A percentile compares a stretch with the other conserved stretches of the same genome.
Conservation (phyloP, 2,329 filamentous ascomycete genomes). For the Microdochium bolleyi region DNA sequence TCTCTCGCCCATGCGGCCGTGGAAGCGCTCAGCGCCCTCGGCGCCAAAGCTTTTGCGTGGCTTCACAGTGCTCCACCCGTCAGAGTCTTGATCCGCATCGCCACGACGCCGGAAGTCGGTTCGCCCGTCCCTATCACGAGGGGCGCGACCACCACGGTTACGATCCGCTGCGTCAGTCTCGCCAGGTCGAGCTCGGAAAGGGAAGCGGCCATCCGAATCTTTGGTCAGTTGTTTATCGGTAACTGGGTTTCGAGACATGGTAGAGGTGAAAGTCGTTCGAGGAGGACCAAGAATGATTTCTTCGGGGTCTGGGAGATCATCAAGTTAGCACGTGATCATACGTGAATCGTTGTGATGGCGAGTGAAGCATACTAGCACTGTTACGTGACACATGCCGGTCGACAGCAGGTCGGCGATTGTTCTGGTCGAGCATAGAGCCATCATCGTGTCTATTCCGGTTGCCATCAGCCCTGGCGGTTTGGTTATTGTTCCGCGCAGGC, state of each 20-base stretch:
- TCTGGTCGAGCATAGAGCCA: slow-evolving; percentile 35
- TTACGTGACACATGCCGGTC: slow-evolving; percentile 50
- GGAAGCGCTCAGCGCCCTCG: slow-evolving; percentile 64
- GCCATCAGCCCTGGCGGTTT: slow-evolving; percentile 32
- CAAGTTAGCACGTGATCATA: slow-evolving; percentile 14
- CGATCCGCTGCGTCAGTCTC: slow-evolving; percentile 34
- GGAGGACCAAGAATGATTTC: slow-evolving; percentile 83
- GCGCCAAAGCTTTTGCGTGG: slow-evolving; percentile 66
- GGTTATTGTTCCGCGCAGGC: slow-evolving; percentile 31
- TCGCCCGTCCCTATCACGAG: slow-evolving; percentile 37
- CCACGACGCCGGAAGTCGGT: slow-evolving; percentile 43
- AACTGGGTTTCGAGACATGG: slow-evolving; percentile 36
- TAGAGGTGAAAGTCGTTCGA: slow-evolving; percentile 73
- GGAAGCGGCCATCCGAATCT: slow-evolving; percentile 50
- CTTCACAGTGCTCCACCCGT: slow-evolving; percentile 69
- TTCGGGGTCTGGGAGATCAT: slow-evolving; percentile 51
- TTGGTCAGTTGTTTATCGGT: slow-evolving; percentile 18
- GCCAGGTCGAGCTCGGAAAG: slow-evolving; percentile 43
- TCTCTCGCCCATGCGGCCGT: slow-evolving; percentile 53
- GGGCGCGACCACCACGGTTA: slow-evolving; percentile 30
- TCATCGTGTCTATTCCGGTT: slow-evolving; percentile 33
- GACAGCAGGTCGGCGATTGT: slow-evolving; percentile 40
- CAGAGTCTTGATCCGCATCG: slow-evolving; percentile 52
- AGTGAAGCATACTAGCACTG: slow-evolving; percentile 40
- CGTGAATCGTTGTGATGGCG: slow-evolving; percentile 4